Percentiles rank a stretch among this genome's conserved stretches.
Conservation (phyloP, 1,284 basidiomycete genomes). For the Thecaphora thlaspeos region DNA sequence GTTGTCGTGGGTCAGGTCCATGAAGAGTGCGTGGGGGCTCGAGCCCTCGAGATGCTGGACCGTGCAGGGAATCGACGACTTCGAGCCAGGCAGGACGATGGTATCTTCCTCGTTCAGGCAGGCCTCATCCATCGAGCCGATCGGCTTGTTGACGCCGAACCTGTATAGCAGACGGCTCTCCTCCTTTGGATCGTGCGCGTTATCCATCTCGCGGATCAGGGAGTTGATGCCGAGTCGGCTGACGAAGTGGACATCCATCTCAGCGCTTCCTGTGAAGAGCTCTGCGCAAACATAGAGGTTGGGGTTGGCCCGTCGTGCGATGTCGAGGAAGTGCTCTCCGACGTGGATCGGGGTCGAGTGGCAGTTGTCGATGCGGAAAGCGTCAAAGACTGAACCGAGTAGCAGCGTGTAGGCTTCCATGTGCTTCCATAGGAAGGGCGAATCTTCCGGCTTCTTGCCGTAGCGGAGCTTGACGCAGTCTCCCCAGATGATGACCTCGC, state of each 20-base stretch:
- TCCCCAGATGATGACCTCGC: conserved; percentile 94
- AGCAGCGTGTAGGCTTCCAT: conserved; percentile 74
- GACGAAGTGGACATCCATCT: conserved; percentile 64
- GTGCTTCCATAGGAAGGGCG: conserved; percentile 91
- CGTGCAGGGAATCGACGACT: conserved; percentile 19
- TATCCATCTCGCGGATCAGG: conserved; percentile 53
- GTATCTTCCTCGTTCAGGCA: conserved; percentile 58
- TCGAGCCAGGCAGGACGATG: conserved; percentile 60
- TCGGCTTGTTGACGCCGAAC: conserved; percentile 52
- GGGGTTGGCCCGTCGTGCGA: conserved; percentile 81
- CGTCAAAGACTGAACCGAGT: conserved; percentile 79
- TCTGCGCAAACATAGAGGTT: conserved; percentile 94
- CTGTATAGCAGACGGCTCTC: conserved; percentile 48
- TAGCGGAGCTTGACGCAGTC: conserved; percentile 98
- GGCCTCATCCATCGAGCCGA: conserved; percentile 49
- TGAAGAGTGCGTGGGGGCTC: conserved; percentile 50
- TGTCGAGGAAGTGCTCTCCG: conserved; percentile 86
- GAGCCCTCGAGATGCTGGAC: conserved; percentile 44
- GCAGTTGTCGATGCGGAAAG: conserved; percentile 96
- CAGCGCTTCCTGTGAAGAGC: conserved; percentile 91
- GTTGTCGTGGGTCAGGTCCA: conserved; percentile 54
- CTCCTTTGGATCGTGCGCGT: conserved; percentile 51
- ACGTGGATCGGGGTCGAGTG: conserved; percentile 95
- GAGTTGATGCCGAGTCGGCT: conserved; percentile 51
- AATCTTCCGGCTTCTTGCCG: conserved; percentile 64